A percentile compares a stretch with the other conserved stretches of the same genome.
These are phyloP conservation scores for Adansonia rubrostipa DNA, from an alignment of 441 rosid species.

Conservation along the genomic window DNA sequence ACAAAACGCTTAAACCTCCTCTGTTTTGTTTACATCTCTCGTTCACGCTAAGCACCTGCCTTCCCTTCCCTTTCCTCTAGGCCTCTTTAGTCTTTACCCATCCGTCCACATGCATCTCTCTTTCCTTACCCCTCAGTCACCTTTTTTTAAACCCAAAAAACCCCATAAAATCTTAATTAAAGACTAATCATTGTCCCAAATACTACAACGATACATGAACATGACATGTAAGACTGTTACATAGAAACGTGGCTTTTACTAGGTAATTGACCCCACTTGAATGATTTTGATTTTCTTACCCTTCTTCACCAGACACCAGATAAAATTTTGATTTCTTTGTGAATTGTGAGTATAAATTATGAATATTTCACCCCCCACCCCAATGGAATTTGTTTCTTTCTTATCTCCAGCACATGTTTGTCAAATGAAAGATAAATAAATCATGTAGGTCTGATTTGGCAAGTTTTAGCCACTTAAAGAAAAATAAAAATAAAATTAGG, in stretches of 20 bases:
- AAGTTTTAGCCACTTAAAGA: not conserved
- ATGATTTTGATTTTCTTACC: slow-evolving; percentile 34
- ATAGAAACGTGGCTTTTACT: not conserved
- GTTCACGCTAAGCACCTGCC: slow-evolving; percentile 45
- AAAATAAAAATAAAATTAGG: slow-evolving; percentile 1
- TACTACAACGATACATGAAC: not conserved
- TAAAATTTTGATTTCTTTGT: slow-evolving; percentile 10
- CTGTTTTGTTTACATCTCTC: slow-evolving; percentile 37
- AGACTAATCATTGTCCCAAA: not conserved
- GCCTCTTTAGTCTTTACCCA: not conserved
- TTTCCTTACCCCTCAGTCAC: not conserved
- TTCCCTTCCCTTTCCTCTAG: not conserved
- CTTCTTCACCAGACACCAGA: not conserved
- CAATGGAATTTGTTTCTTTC: not conserved
- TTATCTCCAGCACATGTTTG: slow-evolving; percentile 30
- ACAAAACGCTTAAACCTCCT: slow-evolving; percentile 21
- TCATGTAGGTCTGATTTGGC: not conserved
- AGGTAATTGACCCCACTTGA: slow-evolving; percentile 33
- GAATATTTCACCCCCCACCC: not conserved
- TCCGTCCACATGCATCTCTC: slow-evolving; percentile 21
- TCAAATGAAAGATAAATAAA: not conserved
- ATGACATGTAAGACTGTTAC: not conserved
- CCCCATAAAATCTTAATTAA: not conserved
- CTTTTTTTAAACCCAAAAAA: not conserved
- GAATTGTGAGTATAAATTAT: not conserved